These are phyloP conservation scores for Zangia roseola DNA, from an alignment of 768 basidiomycete genomes.

Conservation along the genomic window DNA sequence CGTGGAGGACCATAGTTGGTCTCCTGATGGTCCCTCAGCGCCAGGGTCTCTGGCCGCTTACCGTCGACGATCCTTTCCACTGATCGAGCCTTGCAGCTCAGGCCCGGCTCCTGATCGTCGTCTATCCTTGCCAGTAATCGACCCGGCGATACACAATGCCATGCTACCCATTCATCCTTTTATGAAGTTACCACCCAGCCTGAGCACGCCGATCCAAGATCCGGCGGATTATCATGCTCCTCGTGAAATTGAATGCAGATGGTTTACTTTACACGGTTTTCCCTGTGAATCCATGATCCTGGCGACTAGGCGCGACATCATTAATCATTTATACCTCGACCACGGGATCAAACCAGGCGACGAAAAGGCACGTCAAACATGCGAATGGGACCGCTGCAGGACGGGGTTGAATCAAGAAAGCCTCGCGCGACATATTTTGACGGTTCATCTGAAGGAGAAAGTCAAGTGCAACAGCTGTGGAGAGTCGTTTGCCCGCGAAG, in stretches of 20 bases:
- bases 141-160: background rate
- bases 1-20: background rate
- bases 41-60: too few species aligned
- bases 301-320: slow-evolving; percentile 15
- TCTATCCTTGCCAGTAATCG: background rate
- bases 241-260: slow-evolving; percentile 8
- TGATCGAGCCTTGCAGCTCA: too few species aligned
- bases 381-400: slow-evolving; percentile 20
- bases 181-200: too few species aligned
- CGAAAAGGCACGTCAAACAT: slow-evolving; percentile 14
- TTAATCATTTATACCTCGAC: slow-evolving; percentile 10
- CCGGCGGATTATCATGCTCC: background rate
- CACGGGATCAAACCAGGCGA: slow-evolving; percentile 18
- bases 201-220: too few species aligned
- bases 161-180: background rate
- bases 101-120: background rate
- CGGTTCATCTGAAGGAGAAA: slow-evolving; percentile 23
- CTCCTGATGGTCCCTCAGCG: background rate
- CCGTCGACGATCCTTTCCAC: too few species aligned
- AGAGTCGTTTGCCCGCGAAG: slow-evolving; percentile 26
- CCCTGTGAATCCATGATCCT: slow-evolving; percentile 1
- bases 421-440: slow-evolving; percentile 24
- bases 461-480: slow-evolving; percentile 17
- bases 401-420: slow-evolving; percentile 29
- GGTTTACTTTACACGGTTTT: slow-evolving; percentile 5